Base-by-base conservation (phyloP, 1,284 basidiomycete species). In the Moesziomyces sp. region DNA sequence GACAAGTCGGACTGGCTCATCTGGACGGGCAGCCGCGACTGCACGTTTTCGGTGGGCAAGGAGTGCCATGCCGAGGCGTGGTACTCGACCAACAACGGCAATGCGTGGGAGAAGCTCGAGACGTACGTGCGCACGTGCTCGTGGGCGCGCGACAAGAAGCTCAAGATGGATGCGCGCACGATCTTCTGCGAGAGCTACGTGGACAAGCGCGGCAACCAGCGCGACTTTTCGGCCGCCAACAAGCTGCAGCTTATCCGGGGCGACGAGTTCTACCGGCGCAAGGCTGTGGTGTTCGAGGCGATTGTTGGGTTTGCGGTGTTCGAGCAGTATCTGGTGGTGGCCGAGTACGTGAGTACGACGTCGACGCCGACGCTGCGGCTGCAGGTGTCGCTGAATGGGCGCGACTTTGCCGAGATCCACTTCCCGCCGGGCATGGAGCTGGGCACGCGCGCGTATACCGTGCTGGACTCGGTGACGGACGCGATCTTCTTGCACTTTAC, bases 241-340 rank as follows among this genome's bases (percentile, higher is more conserved):
- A 89, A 91, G 5, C 80, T 98, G 51, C 88, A 95, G 84, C 86
- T 98, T 51, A 88, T 97, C 35, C 88, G 89, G 8, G 96, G 97
- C 1, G 85, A 87, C 14, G 88, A 91, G 58, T 97, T 90, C 86
- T 98, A 90, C 84, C 79, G 77, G 47, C 91, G 90, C 86, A 89
- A 87, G 69, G 91, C 88, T 4, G 55, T 48, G 79, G 84, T 98
- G 28, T 98, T 99, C 81, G 89, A 93, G 51, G 87, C 90, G 45
- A 90, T 98, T 56, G 92, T 95, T 71, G 96, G 96, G 3, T 97
- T 95, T 86, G 91, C 97, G 0, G 96, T 94, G 83, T 99, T 99
- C 85, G 93, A 93, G 4, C 93, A 98, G 86, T 99, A 91, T 84
- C 87, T 98, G 79, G 90, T 98, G 44, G 94, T 97, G 23, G 96